Percentiles rank a stretch among this genome's conserved stretches.
These are phyloP conservation scores for Blastobotrys serpentis DNA, from an alignment of 1,139 yeast species.

Conservation along the genomic window DNA sequence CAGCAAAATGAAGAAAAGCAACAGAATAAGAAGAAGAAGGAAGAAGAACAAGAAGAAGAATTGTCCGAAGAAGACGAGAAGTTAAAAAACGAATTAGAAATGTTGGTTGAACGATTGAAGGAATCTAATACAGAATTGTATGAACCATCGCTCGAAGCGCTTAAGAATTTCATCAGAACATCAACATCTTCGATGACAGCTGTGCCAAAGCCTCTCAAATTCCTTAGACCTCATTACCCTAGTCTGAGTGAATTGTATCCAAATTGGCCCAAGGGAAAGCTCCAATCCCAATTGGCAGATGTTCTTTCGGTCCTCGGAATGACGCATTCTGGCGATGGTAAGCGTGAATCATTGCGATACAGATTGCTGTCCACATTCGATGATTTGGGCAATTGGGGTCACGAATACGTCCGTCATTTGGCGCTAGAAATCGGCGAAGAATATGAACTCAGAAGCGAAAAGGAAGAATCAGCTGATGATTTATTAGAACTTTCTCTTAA, in stretches of 20 bases:
- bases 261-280: constrained; percentile 53
- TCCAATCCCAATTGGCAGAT: constrained; percentile 64
- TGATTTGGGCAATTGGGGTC: constrained; percentile 90
- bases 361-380: constrained; percentile 62
- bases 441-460: constrained; percentile 65
- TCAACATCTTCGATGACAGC: constrained; percentile 99
- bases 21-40: constrained; percentile 34
- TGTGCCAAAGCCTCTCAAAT: constrained; percentile 96
- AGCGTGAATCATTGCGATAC: constrained; percentile 76
- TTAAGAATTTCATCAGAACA: constrained; percentile 79
- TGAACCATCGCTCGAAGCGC: constrained; percentile 57
- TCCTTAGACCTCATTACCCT: constrained; percentile 84
- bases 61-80: constrained; percentile 91
- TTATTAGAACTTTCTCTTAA: constrained; percentile 67
- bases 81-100: constrained; percentile 81
- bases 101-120: constrained; percentile 74
- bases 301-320: constrained; percentile 89
- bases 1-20: constrained; percentile 12
- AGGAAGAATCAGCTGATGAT: constrained; percentile 41
- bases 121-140: constrained; percentile 54
- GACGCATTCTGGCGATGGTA: constrained; percentile 88
- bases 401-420: constrained; percentile 93
- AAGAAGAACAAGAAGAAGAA: constrained; percentile 62
- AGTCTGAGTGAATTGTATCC: constrained; percentile 62
- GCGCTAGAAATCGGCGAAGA: constrained; percentile 93